Evolutionary conservation across 306 rosid genomes (phyloP).

Genomic region (Quercus dentata): DNA sequence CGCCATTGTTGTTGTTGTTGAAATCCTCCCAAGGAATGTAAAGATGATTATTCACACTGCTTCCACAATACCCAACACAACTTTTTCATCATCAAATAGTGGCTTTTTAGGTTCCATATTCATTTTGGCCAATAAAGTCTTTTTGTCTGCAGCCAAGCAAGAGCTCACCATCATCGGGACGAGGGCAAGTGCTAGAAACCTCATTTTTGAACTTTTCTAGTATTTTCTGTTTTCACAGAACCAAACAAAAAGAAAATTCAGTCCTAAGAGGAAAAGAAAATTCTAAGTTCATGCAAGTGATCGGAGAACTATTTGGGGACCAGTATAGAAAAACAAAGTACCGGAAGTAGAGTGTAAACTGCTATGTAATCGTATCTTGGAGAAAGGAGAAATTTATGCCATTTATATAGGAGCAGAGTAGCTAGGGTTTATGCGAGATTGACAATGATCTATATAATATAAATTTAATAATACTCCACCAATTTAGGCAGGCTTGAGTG

Average conservation of each 20-base stretch:
- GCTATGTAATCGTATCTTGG: no score
- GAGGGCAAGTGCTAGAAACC: not conserved
- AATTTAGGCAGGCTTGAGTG: no score
- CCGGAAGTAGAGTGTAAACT: no score
- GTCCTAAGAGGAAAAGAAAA: not conserved
- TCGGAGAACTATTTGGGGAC: not conserved
- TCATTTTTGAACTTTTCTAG: conserved; percentile 1
- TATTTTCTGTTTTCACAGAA: not conserved
- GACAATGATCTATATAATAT: no score
- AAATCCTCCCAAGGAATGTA: conserved; percentile 5
- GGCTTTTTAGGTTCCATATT: not conserved
- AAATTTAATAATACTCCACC: no score
- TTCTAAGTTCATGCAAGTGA: not conserved
- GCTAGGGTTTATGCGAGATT: no score
- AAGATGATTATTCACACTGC: conserved; percentile 23
- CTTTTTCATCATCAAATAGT: not conserved
- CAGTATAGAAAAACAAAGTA: no score
- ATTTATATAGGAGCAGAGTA: not conserved
- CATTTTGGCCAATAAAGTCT: not conserved
- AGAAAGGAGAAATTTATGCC: no score
- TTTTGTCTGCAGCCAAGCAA: not conserved
- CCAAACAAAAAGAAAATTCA: not conserved
- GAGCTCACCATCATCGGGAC: conserved; percentile 15
- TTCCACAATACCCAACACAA: not conserved
- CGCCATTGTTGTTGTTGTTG: no score